Percentiles rank a stretch among this genome's conserved stretches.
These are phyloP conservation scores for Fusarium napiforme DNA, from an alignment of 2,329 filamentous ascomycete genomes.

Conservation along the genomic window DNA sequence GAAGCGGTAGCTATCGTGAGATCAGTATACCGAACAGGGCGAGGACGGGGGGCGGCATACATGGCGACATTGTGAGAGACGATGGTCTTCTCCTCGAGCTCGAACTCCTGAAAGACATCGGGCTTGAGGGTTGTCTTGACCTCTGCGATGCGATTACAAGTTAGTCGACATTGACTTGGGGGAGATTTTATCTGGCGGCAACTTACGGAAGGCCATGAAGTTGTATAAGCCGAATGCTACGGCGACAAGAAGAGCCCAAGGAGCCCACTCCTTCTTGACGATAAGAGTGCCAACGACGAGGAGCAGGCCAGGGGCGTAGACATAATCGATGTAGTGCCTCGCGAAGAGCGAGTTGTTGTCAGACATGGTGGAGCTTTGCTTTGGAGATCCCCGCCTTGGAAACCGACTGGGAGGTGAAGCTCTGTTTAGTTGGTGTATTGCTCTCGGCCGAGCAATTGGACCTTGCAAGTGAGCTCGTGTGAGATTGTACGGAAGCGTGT, in stretches of 20 bases:
- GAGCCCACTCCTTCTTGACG: conserved; percentile 80
- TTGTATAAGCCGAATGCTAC: conserved; percentile 76
- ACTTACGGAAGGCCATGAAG: conserved; percentile 76
- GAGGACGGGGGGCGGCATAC: conserved; percentile 58
- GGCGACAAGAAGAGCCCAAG: conserved; percentile 75
- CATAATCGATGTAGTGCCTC: conserved; percentile 77
- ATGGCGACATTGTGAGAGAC: conserved; percentile 99
- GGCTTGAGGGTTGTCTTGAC: conserved; percentile 87
- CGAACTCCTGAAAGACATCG: conserved; percentile 88
- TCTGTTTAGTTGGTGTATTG: conserved; percentile 5
- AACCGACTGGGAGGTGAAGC: conserved; percentile 21
- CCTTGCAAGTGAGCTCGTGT: conserved; percentile 2
- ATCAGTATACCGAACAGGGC: conserved; percentile 6
- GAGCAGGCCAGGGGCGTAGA: conserved; percentile 85
- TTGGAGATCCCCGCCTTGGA: conserved; percentile 33
- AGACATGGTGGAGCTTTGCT: conserved; percentile 30
- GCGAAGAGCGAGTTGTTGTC: conserved; percentile 55
- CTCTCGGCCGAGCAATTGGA: conserved; percentile 20
- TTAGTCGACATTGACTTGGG: conserved; percentile 15
- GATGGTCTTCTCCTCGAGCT: conserved; percentile 92
- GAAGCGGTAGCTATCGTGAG: conserved; percentile 81
- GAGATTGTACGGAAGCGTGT: background rate
- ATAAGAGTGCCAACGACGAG: conserved; percentile 80
- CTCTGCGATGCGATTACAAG: conserved; percentile 63
- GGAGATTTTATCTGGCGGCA: background rate